These are phyloP conservation scores for Paspalum vaginatum DNA, from an alignment of 176 grass and related monocot species.

Conservation along the genomic window DNA sequence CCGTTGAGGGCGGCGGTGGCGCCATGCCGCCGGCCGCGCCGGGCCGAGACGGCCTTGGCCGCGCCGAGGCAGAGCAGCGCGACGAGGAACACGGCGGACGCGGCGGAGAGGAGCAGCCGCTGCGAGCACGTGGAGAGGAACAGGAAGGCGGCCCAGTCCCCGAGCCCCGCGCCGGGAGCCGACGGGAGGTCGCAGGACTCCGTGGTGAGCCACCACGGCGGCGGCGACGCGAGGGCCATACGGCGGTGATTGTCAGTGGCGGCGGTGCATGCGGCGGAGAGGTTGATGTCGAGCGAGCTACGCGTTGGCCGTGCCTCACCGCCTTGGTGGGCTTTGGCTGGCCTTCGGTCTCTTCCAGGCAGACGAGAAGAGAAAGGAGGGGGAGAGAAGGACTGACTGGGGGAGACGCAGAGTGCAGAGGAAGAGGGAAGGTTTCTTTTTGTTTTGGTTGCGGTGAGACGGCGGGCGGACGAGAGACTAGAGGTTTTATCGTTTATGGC, in stretches of 20 bases:
- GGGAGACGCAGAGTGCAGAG: no score
- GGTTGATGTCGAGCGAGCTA: not conserved
- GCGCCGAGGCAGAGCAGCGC: constrained; percentile 28
- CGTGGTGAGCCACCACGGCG: constrained; percentile 57
- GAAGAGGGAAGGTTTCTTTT: no score
- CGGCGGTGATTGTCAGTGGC: not conserved
- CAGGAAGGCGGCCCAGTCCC: constrained; percentile 62
- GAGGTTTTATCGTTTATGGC: no score
- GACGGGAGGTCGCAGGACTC: constrained; percentile 28
- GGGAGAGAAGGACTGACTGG: no score
- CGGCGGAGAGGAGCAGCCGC: constrained; percentile 52
- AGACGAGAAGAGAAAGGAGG: no score
- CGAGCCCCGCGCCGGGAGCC: not conserved
- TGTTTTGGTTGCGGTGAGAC: no score
- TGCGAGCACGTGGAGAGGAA: constrained; percentile 82
- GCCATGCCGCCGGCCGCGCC: not conserved
- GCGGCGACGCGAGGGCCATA: constrained; percentile 31
- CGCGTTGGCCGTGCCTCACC: no score
- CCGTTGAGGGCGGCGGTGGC: not conserved
- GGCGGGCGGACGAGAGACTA: no score
- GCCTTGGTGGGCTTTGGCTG: no score
- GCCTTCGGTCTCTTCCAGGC: no score
- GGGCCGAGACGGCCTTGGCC: constrained; percentile 33
- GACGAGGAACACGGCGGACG: constrained; percentile 58
- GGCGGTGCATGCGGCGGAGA: constrained; percentile 35